A percentile compares a stretch with the other conserved stretches of the same genome.
phyloP scores from a whole-genome alignment of 345 rosid species.

The Noccaea bulbosa region DNA sequence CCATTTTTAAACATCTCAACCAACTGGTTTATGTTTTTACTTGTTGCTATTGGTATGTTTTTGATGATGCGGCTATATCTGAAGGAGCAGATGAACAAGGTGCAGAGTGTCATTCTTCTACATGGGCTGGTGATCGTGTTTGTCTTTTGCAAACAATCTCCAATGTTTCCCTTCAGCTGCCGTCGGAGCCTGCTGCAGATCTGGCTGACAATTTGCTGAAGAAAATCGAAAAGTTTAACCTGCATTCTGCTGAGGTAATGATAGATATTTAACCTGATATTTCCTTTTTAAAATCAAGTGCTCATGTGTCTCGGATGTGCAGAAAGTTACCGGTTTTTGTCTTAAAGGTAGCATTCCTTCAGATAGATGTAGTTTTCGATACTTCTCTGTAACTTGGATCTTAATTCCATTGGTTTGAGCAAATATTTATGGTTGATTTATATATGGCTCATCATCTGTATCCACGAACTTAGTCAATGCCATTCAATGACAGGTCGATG shows the following conservation, averaged over 20 bases:
- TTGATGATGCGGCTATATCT: slow-evolving; percentile 18
- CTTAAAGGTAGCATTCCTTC: not conserved
- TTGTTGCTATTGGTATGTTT: slow-evolving; percentile 25
- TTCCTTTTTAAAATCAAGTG: slow-evolving; percentile 13
- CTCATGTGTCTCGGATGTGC: not conserved
- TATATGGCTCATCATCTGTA: slow-evolving; percentile 7
- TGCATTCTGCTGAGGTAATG: slow-evolving; percentile 89
- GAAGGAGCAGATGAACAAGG: slow-evolving; percentile 44
- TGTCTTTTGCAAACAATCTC: slow-evolving; percentile 90
- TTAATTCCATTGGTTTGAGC: slow-evolving; percentile 14
- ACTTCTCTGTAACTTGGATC: slow-evolving; percentile 26
- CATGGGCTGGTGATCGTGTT: slow-evolving; percentile 94
- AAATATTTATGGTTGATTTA: not conserved
- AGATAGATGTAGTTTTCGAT: slow-evolving; percentile 14
- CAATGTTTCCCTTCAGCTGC: slow-evolving; percentile 83
- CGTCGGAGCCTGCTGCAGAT: slow-evolving; percentile 84
- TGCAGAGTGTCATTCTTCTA: slow-evolving; percentile 57
- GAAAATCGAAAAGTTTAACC: slow-evolving; percentile 76
- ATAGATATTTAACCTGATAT: not conserved
- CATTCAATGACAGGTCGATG: slow-evolving; percentile 72
- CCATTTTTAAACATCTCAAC: not conserved
- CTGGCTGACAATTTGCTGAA: slow-evolving; percentile 82
- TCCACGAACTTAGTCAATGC: slow-evolving; percentile 32
- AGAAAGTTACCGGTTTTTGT: slow-evolving; percentile 10
- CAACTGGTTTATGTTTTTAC: slow-evolving; percentile 16